phyloP scores from a whole-genome alignment of 768 basidiomycete genomes.

The Boletus vermiculosoides region DNA sequence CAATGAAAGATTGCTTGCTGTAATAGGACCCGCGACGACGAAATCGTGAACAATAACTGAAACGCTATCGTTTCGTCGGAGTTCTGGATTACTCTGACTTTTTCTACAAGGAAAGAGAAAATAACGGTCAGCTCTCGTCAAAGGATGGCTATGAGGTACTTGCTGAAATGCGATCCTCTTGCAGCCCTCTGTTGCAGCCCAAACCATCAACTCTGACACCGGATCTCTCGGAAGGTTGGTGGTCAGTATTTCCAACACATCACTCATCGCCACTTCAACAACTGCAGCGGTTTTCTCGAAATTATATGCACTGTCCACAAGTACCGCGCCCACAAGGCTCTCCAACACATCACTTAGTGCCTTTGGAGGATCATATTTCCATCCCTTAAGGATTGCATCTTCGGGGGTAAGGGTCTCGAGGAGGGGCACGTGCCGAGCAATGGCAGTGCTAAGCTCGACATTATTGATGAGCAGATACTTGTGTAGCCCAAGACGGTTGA shows the following conservation, averaged over 20 bases:
- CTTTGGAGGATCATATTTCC: conserved; percentile 87
- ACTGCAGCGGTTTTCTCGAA: conserved; percentile 65
- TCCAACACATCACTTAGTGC: conserved; percentile 82
- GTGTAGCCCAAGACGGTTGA: conserved; percentile 66
- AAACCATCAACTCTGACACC: conserved; percentile 66
- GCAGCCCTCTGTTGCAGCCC: conserved; percentile 62
- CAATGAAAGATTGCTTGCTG: conserved; percentile 54
- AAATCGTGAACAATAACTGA: conserved; percentile 58
- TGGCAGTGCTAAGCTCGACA: conserved; percentile 62
- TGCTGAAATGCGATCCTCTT: conserved; percentile 46
- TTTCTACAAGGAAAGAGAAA: conserved; percentile 31
- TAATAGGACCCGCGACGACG: conserved; percentile 58
- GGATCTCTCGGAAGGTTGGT: conserved; percentile 69
- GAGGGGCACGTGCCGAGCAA: conserved; percentile 57
- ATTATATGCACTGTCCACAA: conserved; percentile 76
- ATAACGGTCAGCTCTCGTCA: conserved; percentile 1
- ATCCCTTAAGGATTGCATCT: conserved; percentile 66
- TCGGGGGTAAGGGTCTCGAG: conserved; percentile 54
- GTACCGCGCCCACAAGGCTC: conserved; percentile 77
- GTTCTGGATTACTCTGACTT: conserved; percentile 42
- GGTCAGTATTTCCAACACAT: conserved; percentile 58
- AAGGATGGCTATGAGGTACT: conserved; percentile 20
- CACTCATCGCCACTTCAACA: conserved; percentile 62
- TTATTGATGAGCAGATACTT: conserved; percentile 69
- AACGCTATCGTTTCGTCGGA: conserved; percentile 49